Base-by-base conservation (phyloP, 2,329 filamentous ascomycete species). In the Raffaelea deltoideospora region DNA sequence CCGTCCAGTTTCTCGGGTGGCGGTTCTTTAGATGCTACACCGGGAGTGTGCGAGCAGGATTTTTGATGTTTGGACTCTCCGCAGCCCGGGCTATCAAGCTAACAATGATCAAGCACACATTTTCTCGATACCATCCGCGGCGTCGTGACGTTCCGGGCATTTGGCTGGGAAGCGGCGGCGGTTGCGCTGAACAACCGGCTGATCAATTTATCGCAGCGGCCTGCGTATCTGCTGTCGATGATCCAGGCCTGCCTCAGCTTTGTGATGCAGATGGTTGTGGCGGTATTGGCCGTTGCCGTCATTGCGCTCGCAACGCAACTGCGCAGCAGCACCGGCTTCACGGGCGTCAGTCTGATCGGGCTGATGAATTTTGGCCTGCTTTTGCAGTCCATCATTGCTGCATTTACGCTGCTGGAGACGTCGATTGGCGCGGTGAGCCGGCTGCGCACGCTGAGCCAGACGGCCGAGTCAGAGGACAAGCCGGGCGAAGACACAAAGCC, bases 241-340 rank as follows among this genome's bases (percentile, higher is more conserved):
- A 63, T 76, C 22, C 72, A 77, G 47, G 60, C 64, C 29, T 77
- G 72, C 71, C 57, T 76, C 0, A 58, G 49, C 0, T 55, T 76
- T 1, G 59, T 63, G 0, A 52, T 76, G 2, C 57, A 67, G 34
- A 42, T 71, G 4, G 47, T 71, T 0, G 63, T 72, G 0, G 61
- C 64, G 0, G 53, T 54, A 2, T 52, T 73, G 13, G 65, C 66
- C 1, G 52, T 64, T 1, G 41, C 65, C 2, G 48, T 74, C 0
- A 59, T 73, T 2, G 50, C 60, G 1, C 50, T 74, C 1, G 60
- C 66, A 0, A 68, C 69, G 0, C 55, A 59, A 38, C 43, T 61
- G 14, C 50, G 50, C 5, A 48, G 52, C 4, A 55, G 50, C 31
- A 48, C 55, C 1, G 58, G 53, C 1, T 55, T 62, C 32, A 54